phyloP scores from a whole-genome alignment of 371 early-diverging fungal genomes.

The Parasitella parasitica region DNA sequence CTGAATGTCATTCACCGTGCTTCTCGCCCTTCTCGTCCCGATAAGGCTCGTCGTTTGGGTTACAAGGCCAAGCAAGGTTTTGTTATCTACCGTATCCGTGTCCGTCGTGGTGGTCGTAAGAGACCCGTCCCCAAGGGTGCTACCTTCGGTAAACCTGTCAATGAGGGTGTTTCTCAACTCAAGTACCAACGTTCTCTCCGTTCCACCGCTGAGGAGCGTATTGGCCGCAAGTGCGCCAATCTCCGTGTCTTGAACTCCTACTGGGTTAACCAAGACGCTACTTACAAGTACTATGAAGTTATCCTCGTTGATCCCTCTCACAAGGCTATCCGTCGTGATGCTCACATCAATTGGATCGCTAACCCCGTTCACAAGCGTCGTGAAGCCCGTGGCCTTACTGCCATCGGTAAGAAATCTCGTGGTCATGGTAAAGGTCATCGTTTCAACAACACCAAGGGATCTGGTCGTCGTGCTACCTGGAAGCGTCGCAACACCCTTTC shows the following conservation, averaged over 20 bases:
- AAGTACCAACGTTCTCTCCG: constrained; percentile 95
- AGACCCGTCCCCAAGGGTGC: constrained; percentile 96
- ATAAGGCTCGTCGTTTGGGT: constrained; percentile 98
- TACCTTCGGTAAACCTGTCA: constrained; percentile 96
- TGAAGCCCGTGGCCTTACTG: constrained; percentile 97
- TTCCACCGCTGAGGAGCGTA: constrained; percentile 95
- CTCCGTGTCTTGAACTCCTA: constrained; percentile 98
- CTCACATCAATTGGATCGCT: constrained; percentile 99
- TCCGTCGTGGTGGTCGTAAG: constrained; percentile 98
- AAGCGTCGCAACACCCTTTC: constrained; percentile 78
- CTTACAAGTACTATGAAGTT: constrained; percentile 99
- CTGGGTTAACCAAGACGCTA: constrained; percentile 99
- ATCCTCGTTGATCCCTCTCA: constrained; percentile 97
- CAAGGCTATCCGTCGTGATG: constrained; percentile 97
- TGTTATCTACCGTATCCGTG: constrained; percentile 96
- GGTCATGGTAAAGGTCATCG: constrained; percentile 97
- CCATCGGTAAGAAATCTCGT: constrained; percentile 96
- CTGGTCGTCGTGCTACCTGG: constrained; percentile 85
- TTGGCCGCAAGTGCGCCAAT: constrained; percentile 93
- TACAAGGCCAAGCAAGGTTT: constrained; percentile 99
- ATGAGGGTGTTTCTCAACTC: constrained; percentile 97
- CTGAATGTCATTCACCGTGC: constrained; percentile 96
- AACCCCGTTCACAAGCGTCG: constrained; percentile 97
- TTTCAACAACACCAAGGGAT: constrained; percentile 98
- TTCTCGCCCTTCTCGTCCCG: constrained; percentile 97